Conservation (phyloP, 306 rosid genomes). For the Coriaria nepalensis region DNA sequence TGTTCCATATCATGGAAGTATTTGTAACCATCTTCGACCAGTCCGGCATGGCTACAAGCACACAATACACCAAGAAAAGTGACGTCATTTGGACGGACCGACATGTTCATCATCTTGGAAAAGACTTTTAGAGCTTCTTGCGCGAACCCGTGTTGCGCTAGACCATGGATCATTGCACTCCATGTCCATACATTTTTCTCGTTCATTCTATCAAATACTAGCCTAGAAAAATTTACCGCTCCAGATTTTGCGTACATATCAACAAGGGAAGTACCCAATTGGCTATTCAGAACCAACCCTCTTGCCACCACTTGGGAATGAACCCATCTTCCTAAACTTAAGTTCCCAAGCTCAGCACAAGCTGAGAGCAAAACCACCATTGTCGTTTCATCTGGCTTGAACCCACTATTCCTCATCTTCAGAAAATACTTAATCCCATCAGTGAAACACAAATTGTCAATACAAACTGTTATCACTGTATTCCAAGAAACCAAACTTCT, state of each 20-base stretch:
- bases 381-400: constrained; percentile 69
- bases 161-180: constrained; percentile 86
- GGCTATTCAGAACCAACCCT: constrained; percentile 49
- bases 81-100: constrained; percentile 51
- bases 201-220: constrained; percentile 42
- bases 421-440: constrained; percentile 45
- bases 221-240: constrained; percentile 35
- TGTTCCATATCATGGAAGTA: constrained; percentile 55
- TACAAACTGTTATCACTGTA: constrained; percentile 52
- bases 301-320: constrained; percentile 49
- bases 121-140: constrained; percentile 58
- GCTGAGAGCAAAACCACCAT: constrained; percentile 64
- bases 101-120: constrained; percentile 25
- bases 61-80: constrained; percentile 76
- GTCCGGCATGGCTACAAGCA: constrained; percentile 84
- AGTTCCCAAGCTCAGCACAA: constrained; percentile 66
- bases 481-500: constrained; percentile 81
- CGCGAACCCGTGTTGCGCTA: constrained; percentile 79
- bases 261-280: constrained; percentile 70
- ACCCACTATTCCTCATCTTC: constrained; percentile 48
- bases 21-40: constrained; percentile 47
- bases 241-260: constrained; percentile 89
- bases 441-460: constrained; percentile 39
- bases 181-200: constrained; percentile 82
- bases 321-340: constrained; percentile 63